These are phyloP conservation scores for Cladophialophora chaetospira DNA, from an alignment of 2,329 filamentous ascomycete genomes.

Conservation along the genomic window DNA sequence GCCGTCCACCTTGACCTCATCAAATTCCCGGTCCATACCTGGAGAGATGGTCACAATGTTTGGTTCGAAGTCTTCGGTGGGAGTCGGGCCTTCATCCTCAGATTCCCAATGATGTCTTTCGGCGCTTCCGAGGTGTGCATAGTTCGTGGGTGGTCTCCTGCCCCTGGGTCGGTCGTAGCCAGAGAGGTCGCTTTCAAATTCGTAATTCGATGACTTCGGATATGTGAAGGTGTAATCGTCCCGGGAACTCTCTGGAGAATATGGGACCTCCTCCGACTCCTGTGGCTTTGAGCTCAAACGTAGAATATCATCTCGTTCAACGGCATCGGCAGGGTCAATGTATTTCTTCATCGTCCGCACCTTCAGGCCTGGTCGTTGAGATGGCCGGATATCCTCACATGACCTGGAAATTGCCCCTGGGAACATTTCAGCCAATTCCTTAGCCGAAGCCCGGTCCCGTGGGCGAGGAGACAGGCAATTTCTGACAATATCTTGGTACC, in stretches of 20 bases:
- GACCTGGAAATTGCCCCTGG: constrained; percentile 45
- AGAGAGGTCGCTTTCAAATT: constrained; percentile 31
- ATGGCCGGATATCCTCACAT: constrained; percentile 1
- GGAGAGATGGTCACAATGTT: constrained; percentile 30
- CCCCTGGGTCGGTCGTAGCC: constrained; percentile 30
- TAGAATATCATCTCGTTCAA: constrained; percentile 34
- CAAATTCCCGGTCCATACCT: constrained; percentile 26
- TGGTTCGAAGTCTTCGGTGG: constrained; percentile 27
- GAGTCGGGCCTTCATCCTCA: constrained; percentile 10
- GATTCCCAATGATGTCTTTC: constrained; percentile 27
- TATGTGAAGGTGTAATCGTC: constrained; percentile 34
- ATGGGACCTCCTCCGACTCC: constrained; percentile 11
- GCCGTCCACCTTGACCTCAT: constrained; percentile 31
- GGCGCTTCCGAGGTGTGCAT: constrained; percentile 23
- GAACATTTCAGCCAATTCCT: constrained; percentile 69
- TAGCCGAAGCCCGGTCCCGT: constrained; percentile 70
- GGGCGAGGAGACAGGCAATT: constrained; percentile 77
- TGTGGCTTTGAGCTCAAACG: constrained; percentile 22
- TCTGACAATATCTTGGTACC: constrained; percentile 74
- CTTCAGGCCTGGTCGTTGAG: constrained; percentile 22
- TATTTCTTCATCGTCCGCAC: constrained; percentile 27
- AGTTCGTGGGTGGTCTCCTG: constrained; percentile 27
- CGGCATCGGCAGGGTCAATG: constrained; percentile 33
- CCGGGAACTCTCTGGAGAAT: constrained; percentile 33
- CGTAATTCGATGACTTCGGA: constrained; percentile 33